Evolutionary conservation across 139 green algal genomes (phyloP).

Genomic region (Auxenochlorella protothecoides): DNA sequence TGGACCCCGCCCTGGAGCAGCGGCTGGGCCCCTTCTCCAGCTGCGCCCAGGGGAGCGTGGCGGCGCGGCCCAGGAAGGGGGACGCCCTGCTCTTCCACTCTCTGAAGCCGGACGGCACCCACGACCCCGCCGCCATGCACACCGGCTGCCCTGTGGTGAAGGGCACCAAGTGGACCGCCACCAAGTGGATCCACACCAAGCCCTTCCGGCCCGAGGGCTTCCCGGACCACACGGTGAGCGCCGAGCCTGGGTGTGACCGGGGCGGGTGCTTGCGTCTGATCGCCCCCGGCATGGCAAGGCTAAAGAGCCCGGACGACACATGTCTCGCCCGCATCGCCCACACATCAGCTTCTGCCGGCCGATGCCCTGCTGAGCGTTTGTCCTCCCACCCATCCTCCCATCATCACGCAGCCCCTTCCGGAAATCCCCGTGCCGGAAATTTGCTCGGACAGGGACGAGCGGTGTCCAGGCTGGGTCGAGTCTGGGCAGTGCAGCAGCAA

Average conservation of each 20-base stretch:
- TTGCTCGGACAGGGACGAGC: no score
- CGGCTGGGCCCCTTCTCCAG: slow-evolving; percentile 32
- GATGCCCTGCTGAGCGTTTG: no score
- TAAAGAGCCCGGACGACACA: not conserved
- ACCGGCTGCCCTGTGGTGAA: slow-evolving; percentile 47
- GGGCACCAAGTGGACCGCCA: slow-evolving; percentile 59
- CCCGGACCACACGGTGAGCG: slow-evolving; percentile 6
- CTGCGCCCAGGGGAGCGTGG: slow-evolving; percentile 46
- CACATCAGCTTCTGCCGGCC: no score
- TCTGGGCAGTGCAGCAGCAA: no score
- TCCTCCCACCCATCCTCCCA: not conserved
- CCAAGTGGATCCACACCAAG: slow-evolving; percentile 58
- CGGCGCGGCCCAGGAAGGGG: slow-evolving; percentile 29
- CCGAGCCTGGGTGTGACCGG: not conserved
- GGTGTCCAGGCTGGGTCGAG: no score
- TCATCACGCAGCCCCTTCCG: no score
- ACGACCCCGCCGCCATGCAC: slow-evolving; percentile 25
- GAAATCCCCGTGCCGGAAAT: no score
- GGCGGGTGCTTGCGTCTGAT: not conserved
- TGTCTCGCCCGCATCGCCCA: no score
- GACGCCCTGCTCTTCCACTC: slow-evolving; percentile 46
- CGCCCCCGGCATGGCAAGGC: no score
- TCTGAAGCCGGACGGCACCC: slow-evolving; percentile 21
- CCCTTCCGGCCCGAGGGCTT: slow-evolving; percentile 23
- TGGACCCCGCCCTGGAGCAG: slow-evolving; percentile 18